phyloP scores from a whole-genome alignment of 2,329 filamentous ascomycete genomes.

The Zymoseptoria pseudotritici region DNA sequence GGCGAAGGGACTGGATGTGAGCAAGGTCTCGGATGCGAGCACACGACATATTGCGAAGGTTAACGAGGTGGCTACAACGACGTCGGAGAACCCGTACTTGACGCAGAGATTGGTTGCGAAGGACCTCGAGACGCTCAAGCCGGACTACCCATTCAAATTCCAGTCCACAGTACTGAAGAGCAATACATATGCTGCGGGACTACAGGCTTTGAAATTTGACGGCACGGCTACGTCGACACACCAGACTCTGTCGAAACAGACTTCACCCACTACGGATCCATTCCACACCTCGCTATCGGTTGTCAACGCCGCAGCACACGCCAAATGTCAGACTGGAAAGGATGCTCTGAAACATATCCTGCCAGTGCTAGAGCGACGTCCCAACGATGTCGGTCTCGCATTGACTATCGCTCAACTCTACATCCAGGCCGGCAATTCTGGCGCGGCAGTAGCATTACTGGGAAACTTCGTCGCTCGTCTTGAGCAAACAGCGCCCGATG shows the following conservation, averaged over 20 bases:
- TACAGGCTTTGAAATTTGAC: constrained; percentile 60
- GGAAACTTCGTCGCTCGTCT: constrained; percentile 68
- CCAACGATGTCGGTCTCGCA: constrained; percentile 71
- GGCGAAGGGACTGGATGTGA: constrained; percentile 53
- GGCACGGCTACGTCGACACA: constrained; percentile 54
- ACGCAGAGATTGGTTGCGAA: constrained; percentile 55
- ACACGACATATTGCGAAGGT: constrained; percentile 60
- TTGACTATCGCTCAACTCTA: constrained; percentile 79
- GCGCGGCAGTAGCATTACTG: constrained; percentile 65
- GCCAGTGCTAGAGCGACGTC: constrained; percentile 62
- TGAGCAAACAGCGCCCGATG: constrained; percentile 58
- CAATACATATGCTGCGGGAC: constrained; percentile 57
- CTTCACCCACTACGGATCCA: constrained; percentile 34
- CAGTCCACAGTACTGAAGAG: constrained; percentile 56
- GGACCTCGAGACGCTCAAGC: constrained; percentile 45
- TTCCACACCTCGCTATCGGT: constrained; percentile 51
- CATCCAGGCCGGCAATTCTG: constrained; percentile 61
- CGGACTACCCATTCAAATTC: constrained; percentile 64
- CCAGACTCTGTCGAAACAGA: constrained; percentile 41
- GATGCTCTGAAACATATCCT: constrained; percentile 63
- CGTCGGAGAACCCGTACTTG: constrained; percentile 56
- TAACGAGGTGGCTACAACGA: constrained; percentile 48
- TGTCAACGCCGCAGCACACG: constrained; percentile 67
- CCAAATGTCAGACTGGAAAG: constrained; percentile 56
- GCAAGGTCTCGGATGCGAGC: constrained; percentile 60